These are phyloP conservation scores for Cyclostephanos tholiformis DNA, from an alignment of 108 stramenopile genomes.

Conservation along the genomic window DNA sequence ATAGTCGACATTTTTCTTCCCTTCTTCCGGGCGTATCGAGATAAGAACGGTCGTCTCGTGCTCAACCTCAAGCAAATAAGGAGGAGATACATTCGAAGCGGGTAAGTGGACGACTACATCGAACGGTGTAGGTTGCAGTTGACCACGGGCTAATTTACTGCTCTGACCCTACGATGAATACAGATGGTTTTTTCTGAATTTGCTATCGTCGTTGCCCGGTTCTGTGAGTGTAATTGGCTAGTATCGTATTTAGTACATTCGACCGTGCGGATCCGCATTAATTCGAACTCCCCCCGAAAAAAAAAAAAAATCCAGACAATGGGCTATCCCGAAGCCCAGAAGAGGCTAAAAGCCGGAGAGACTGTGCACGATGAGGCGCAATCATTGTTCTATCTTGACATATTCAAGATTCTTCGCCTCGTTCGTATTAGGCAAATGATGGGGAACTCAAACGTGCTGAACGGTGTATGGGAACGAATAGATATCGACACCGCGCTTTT, in stretches of 20 bases:
- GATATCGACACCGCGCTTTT: slow-evolving; percentile 25
- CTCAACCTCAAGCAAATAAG: slow-evolving; percentile 18
- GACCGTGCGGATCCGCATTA: neutral
- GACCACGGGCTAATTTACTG: neutral
- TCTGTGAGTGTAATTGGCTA: slow-evolving; percentile 2
- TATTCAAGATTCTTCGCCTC: slow-evolving; percentile 43
- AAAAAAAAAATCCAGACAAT: neutral
- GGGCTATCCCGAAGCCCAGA: neutral
- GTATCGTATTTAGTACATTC: neutral
- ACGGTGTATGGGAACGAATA: slow-evolving; percentile 22
- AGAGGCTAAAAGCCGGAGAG: neutral
- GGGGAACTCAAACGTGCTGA: slow-evolving; percentile 20
- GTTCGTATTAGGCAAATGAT: slow-evolving; percentile 25
- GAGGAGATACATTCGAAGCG: slow-evolving; percentile 45
- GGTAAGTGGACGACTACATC: slow-evolving; percentile 3
- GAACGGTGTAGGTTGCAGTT: neutral
- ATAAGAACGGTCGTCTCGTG: slow-evolving; percentile 14
- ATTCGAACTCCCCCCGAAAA: neutral
- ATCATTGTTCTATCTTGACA: slow-evolving; percentile 9
- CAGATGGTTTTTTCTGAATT: slow-evolving; percentile 31
- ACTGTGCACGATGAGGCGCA: neutral
- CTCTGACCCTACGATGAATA: neutral
- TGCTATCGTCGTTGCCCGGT: slow-evolving; percentile 23
- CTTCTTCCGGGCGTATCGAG: slow-evolving; percentile 50
- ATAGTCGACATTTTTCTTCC: slow-evolving; percentile 53